Evolutionary conservation across 108 stramenopile genomes (phyloP), one percentile per base, ranked within the genome.

Genomic region (Cyclotella kingstonii): DNA sequence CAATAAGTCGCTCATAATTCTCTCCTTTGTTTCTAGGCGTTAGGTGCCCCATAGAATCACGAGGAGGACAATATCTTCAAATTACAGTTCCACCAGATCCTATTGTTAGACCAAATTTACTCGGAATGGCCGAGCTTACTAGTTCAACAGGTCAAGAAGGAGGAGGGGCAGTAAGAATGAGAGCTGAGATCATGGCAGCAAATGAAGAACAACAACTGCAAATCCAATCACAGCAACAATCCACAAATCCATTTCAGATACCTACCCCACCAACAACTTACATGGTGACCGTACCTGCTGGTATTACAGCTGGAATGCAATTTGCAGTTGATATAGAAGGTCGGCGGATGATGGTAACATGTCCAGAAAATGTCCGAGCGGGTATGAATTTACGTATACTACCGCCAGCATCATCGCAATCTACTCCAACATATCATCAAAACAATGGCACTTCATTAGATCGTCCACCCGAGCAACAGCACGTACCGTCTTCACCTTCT

Each of bases 71-170:
- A 17, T 80, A 81, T 17, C 60, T 95, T 9, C 86, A 88, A 40
- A 91, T 95, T 6, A 85, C 86, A 0, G 44, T 95, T 3, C 93
- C 93, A 10, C 84, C 87, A 9, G 87, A 90, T 68, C 85, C 84
- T 8, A 41, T 60, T 5, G 65, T 76, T 9, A 70, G 78, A 31
- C 77, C 78, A 6, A 49, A 82, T 41, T 49, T 41, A 4, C 55
- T 51, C 14, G 78, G 70, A 36, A 78, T 80, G 69, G 85, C 87
- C 34, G 79, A 80, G 2, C 52, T 86, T n/a, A 92, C 84, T 7
- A 67, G 73, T 34, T 61, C 76, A 14, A 48, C 54, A 0, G 79
- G 69, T 4, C 65, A 39, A 29, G 71, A 70, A 31, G 81, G 79
- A 23, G 89, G 89, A 10, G 89, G 89, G 0, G 66, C 70, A 6